Conservation (phyloP, 345 rosid genomes). For the Melaleuca alternifolia region DNA sequence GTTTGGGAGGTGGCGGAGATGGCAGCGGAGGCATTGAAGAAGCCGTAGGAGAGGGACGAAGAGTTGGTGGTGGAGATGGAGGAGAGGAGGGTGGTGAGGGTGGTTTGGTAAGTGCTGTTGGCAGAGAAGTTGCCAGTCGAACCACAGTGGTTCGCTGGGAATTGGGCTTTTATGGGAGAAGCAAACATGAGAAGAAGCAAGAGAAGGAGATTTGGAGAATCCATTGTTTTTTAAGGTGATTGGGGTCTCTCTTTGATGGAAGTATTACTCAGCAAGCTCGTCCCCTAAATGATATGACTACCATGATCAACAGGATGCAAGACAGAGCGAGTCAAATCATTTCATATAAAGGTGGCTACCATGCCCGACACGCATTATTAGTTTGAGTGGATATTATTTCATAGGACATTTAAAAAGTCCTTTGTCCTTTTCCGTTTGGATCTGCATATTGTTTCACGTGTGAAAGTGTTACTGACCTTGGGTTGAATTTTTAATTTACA, state of each 20-base stretch:
- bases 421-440: not conserved
- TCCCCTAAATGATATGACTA: not conserved
- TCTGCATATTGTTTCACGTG: not conserved
- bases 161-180: too few relatives aligned
- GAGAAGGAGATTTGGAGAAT: not conserved
- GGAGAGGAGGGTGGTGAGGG: too few relatives aligned
- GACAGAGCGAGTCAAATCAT: not conserved
- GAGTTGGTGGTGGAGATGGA: too few relatives aligned
- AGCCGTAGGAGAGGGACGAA: too few relatives aligned
- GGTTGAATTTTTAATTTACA: not conserved
- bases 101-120: too few relatives aligned
- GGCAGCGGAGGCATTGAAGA: too few relatives aligned
- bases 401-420: not conserved
- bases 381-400: too few relatives aligned
- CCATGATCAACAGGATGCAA: not conserved
- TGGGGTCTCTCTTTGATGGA: not conserved
- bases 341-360: not conserved
- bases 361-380: not conserved
- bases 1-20: too few relatives aligned
- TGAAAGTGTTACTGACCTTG: not conserved
- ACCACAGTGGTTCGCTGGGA: too few relatives aligned
- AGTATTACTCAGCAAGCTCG: not conserved
- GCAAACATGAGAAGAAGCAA: not conserved
- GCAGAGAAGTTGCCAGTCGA: too few relatives aligned
- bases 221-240: not conserved